Evolutionary conservation across 176 grass and related monocot species (phyloP), one percentile per base, ranked within the genome.

Genomic region (Ensete glaucum): DNA sequence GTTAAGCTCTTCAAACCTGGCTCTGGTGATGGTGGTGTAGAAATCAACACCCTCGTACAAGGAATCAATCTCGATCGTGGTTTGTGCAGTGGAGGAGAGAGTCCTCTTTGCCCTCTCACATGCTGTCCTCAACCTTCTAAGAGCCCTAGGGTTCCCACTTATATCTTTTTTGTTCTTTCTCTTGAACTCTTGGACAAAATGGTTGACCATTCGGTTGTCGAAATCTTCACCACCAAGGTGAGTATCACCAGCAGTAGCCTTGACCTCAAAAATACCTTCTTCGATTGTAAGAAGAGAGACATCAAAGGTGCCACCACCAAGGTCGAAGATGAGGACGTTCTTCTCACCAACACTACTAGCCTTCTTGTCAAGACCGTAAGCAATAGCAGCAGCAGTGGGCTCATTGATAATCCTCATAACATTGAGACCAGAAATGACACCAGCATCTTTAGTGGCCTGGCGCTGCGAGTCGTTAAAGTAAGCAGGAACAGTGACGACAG

Each of bases 311-410:
- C 57, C 57, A 17, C 57, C 57, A 62, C 57, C 57, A 62, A 62
- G 57, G 57, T 62, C 57, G 4, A 62, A 62, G 57, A 62, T 62
- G 17, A 62, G 57, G 20, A 62, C 57, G 8, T 62, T 62, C 57
- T 62, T 62, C 57, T 62, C 57, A 2, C 57, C 57, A 17, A 62
- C 57, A 17, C 57, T 62, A 17, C 6, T 17, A 17, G 57, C 57
- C 57, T 62, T 62, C 57, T 62, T 62, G 57, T 62, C 57, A 62
- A 62, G 57, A n/a, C 57, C 57, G 21, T 62, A 62, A 62, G 57
- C 57, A 9, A 62, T 62, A 21, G 57, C 57, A 17, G 57, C 57
- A 62, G 57, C 57, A 17, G 57, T 62, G 10, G 57, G 57, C 57
- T 62, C 57, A 62, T 62, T 62, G 8, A 62, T 62, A 17, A 62